Base-by-base conservation (phyloP, 2,329 filamentous ascomycete genomes). In the Fusarium lateritium region DNA sequence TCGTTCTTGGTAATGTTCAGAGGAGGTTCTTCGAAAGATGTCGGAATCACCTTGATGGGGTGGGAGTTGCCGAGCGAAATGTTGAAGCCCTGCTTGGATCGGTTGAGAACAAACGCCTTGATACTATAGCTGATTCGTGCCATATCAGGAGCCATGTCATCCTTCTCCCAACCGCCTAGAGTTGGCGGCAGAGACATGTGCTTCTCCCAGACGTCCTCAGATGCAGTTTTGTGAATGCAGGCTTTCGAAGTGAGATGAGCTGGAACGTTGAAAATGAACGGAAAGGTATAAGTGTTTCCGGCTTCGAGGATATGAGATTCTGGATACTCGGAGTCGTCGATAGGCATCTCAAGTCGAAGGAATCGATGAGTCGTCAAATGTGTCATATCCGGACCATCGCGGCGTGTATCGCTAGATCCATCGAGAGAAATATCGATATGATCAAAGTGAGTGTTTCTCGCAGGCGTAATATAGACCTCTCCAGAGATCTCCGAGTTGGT, bases 231-330 rank as follows among this genome's bases (percentile, higher is more conserved):
- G 52, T 74, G 72, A 1, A 39, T 40, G 22, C 72, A 74, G 0
- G 72, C 67, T n/a, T 64, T 55, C 3, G 63, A 55, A 4, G 70
- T 65, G 1, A 74, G 65, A 15, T 73, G 70, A 2, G 71, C 54
- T n/a, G 72, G 72, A 3, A 74, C 39, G 15, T 70, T 70, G 38
- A 74, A 74, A 17, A 69, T 49, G n/a, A 74, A 74, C 0, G 72
- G 72, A 7, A 74, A 61, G 0, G 45, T 69, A 31, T 72, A 74
- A 22, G 67, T 65, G 13, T 56, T 58, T 15, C 65, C 58, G 1
- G 68, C 60, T 17, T 60, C 62, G 9, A 74, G 65, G 7, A 74
- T 34, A 1, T 28, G 43, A 5, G 63, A 58, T 7, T 40, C 33
- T 2, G 70, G 72, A 42, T 70, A 72, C 19, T 65, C 47, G 11